Percentiles rank a stretch among this genome's conserved stretches.
Evolutionary conservation across 805 yeast genomes (phyloP).

Genomic region (Wickerhamiella nectarea): DNA sequence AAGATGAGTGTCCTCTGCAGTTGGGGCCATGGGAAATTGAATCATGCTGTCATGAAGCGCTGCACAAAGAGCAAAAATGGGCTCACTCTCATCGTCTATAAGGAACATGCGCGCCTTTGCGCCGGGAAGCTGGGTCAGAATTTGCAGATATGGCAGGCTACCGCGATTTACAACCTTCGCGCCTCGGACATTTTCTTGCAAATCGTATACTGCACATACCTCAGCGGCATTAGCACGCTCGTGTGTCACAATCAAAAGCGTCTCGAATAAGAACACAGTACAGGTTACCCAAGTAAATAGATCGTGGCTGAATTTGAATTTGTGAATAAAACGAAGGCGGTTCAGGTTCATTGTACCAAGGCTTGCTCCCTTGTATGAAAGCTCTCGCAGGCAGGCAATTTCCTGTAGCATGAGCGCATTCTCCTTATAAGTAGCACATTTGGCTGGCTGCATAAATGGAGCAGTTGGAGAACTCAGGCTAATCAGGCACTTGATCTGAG

Average conservation of each 20-base stretch:
- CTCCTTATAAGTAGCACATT: neutral
- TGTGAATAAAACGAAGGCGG: constrained; percentile 1
- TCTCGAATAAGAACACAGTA: neutral
- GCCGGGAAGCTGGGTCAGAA: neutral
- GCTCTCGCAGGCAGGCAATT: neutral
- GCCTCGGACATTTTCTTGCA: neutral
- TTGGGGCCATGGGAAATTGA: constrained; percentile 1
- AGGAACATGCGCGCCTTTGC: constrained; percentile 1
- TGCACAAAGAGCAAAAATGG: constrained; percentile 5
- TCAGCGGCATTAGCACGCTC: neutral
- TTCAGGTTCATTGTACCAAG: neutral
- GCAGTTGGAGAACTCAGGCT: neutral
- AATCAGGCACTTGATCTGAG: neutral
- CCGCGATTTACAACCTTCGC: constrained; percentile 1
- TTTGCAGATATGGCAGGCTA: neutral
- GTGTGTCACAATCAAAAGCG: neutral
- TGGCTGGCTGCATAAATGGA: neutral
- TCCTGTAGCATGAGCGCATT: neutral
- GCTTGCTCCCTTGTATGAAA: neutral
- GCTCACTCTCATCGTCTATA: constrained; percentile 1
- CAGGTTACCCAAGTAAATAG: constrained; percentile 1
- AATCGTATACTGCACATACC: neutral
- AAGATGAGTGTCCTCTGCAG: neutral
- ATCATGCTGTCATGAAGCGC: constrained; percentile 1
- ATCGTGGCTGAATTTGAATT: constrained; percentile 1